Base-by-base conservation (phyloP, 2,329 filamentous ascomycete species). In the Aphanoascus verrucosus region DNA sequence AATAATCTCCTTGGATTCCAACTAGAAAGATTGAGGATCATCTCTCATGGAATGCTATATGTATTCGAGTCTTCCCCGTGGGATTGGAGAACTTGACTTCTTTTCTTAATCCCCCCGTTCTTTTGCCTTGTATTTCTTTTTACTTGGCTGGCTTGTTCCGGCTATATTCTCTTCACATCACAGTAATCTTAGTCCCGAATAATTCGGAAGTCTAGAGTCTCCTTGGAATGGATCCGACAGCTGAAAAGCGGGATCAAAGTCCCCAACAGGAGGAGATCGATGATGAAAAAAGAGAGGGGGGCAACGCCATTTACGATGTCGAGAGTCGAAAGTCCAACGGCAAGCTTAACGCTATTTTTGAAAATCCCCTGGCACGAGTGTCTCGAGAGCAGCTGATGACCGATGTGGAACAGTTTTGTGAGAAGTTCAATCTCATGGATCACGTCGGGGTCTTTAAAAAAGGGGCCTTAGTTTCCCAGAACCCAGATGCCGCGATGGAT, bases 331-430 rank as follows among this genome's bases (percentile, higher is more conserved):
- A 59, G 9, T 50, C 56, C 2, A 58, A 11, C 19, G 52, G 59
- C 41, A 62, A 62, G 14, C 58, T 71, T 9, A 69, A 63, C 56
- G 64, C 68, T 7, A 57, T 67, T 54, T 72, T 79, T 52, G 70
- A 74, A 52, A 83, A 83, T 40, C 77, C 77, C 9, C 69, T 84
- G 2, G 74, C 70, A 1, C 77, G 74, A 0, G 71, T 83, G 6
- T 70, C 76, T 1, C 72, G 74, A 28, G 69, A 76, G 0, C 65
- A 75, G 50, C 72, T 84, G 12, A 64, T 83, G 38, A 64, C 67
- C 17, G 71, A 80, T 56, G 80, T 83, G 1, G 72, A 78, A 42
- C 62, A 67, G 0, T 84, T 82, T 62, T 78, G 76, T 42, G 57
- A 63, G 2, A 65, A 74, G n/a, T 72, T 74, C 48, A 72, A 71